Evolutionary conservation across 2,329 filamentous ascomycete genomes (phyloP).

Genomic region (Dactylonectria estremocensis): DNA sequence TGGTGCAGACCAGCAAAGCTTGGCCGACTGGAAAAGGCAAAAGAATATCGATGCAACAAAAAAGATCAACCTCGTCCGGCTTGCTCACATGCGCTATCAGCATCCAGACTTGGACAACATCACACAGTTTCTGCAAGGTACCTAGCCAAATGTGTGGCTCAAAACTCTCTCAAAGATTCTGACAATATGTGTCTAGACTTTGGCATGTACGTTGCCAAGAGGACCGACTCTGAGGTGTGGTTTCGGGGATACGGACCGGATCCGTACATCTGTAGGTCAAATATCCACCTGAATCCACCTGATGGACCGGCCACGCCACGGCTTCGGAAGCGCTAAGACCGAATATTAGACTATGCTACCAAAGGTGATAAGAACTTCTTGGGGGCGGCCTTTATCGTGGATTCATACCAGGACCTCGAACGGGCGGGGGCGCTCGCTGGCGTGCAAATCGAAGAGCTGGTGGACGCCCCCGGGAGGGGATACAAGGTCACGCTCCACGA

Average conservation of each 20-base stretch:
- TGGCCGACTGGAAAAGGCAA: slow-evolving; percentile 17
- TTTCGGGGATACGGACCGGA: slow-evolving; percentile 18
- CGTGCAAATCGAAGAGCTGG: background rate
- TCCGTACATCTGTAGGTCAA: slow-evolving; percentile 6
- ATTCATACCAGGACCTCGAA: slow-evolving; percentile 21
- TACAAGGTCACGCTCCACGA: slow-evolving; percentile 11
- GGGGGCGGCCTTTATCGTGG: slow-evolving; percentile 13
- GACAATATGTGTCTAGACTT: slow-evolving; percentile 26
- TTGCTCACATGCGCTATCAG: slow-evolving; percentile 34
- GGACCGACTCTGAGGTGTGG: slow-evolving; percentile 6
- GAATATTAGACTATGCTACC: slow-evolving; percentile 4
- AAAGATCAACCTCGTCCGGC: slow-evolving; percentile 25
- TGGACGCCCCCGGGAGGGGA: slow-evolving; percentile 13
- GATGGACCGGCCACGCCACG: background rate
- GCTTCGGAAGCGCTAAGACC: background rate
- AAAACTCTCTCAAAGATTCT: background rate
- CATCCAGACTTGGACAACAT: slow-evolving; percentile 32
- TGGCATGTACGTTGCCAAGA: slow-evolving; percentile 28
- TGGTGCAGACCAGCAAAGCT: slow-evolving; percentile 7
- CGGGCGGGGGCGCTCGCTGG: background rate
- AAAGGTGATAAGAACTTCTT: slow-evolving; percentile 23
- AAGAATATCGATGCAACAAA: slow-evolving; percentile 16
- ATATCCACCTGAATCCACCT: too few species aligned
- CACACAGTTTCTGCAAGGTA: slow-evolving; percentile 19
- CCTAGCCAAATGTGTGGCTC: too few species aligned